Conservation (phyloP, 2,329 filamentous ascomycete genomes). For the Dothistroma pini region DNA sequence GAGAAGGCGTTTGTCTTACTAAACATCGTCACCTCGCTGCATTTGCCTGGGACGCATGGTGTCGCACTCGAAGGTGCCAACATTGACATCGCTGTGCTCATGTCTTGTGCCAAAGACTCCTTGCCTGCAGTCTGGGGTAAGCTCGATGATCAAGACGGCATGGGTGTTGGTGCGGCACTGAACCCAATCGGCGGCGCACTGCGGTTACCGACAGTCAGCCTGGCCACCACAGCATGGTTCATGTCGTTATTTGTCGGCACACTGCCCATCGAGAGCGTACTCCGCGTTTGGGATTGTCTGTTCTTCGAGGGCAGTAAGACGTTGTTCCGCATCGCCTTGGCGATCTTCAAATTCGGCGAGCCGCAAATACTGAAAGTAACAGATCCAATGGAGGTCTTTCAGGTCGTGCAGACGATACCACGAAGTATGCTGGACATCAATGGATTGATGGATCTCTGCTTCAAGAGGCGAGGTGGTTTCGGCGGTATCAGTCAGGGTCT, state of each 20-base stretch:
- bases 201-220: slow-evolving; percentile 79
- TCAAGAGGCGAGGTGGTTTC: slow-evolving; percentile 65
- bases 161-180: slow-evolving; percentile 39
- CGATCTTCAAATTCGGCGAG: slow-evolving; percentile 88
- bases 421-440: slow-evolving; percentile 79
- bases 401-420: slow-evolving; percentile 84
- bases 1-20: slow-evolving; percentile 92
- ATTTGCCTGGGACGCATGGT: slow-evolving; percentile 88
- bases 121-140: slow-evolving; percentile 84
- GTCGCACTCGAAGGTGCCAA: slow-evolving; percentile 87
- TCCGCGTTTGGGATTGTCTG: slow-evolving; percentile 92
- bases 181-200: slow-evolving; percentile 39
- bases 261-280: slow-evolving; percentile 82
- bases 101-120: slow-evolving; percentile 77
- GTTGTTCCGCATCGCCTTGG: slow-evolving; percentile 83
- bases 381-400: slow-evolving; percentile 94
- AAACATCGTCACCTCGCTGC: slow-evolving; percentile 83
- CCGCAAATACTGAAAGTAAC: slow-evolving; percentile 70
- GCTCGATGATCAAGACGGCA: slow-evolving; percentile 69
- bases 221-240: slow-evolving; percentile 95
- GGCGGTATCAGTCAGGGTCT: slow-evolving; percentile 75
- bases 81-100: slow-evolving; percentile 88
- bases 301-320: slow-evolving; percentile 95
- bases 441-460: slow-evolving; percentile 74
- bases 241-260: slow-evolving; percentile 97